Conservation (phyloP, 331 rosid species). For the Malus hybrid region DNA sequence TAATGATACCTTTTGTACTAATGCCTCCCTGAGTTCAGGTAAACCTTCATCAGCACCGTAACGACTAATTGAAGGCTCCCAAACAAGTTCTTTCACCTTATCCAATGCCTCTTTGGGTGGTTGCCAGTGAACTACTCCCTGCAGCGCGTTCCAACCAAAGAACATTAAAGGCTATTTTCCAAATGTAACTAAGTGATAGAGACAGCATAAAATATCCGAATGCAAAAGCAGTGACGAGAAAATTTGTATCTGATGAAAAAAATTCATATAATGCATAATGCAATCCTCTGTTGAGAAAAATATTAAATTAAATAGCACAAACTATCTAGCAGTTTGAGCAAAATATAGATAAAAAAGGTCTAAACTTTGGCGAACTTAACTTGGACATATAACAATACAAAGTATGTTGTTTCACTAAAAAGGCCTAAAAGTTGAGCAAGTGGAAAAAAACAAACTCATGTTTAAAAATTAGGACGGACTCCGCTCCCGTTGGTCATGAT, state of each 20-base stretch:
- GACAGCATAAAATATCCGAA: neutral
- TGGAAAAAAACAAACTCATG: neutral
- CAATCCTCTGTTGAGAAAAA: neutral
- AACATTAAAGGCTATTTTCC: conserved; percentile 8
- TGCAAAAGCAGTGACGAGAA: neutral
- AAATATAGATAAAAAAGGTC: neutral
- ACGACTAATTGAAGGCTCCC: conserved; percentile 78
- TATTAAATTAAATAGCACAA: neutral
- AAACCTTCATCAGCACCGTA: conserved; percentile 88
- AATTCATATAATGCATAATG: neutral
- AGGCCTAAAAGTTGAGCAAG: neutral
- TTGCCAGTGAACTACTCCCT: conserved; percentile 95
- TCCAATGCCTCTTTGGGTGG: conserved; percentile 78
- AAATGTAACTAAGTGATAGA: neutral
- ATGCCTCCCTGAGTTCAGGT: conserved; percentile 74
- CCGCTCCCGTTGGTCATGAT: neutral
- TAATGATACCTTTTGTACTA: conserved; percentile 49
- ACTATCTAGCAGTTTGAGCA: neutral
- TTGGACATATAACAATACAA: neutral
- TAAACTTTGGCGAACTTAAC: neutral
- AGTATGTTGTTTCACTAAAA: neutral
- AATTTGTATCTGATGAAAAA: neutral
- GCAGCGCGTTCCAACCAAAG: conserved; percentile 15
- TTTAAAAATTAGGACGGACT: neutral
- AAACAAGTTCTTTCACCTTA: conserved; percentile 67